Percentiles rank a stretch among this genome's conserved stretches.
Conservation (phyloP, 2,329 filamentous ascomycete species). For the Esteya vermicola region DNA sequence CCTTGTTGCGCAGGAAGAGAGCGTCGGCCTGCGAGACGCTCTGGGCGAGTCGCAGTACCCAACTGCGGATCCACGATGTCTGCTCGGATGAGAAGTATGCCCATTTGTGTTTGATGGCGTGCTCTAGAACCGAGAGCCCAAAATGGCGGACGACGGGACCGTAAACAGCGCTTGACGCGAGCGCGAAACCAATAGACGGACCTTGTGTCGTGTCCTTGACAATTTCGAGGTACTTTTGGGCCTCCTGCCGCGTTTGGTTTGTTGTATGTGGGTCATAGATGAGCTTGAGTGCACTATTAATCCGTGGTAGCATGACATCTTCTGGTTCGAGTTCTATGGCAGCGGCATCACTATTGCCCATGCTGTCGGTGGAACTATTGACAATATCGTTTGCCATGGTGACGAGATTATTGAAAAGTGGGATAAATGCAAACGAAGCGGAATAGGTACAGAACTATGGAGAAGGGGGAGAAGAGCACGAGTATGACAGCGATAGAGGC, state of each 20-base stretch:
- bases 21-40: slow-evolving; percentile 59
- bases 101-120: slow-evolving; percentile 78
- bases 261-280: slow-evolving; percentile 72
- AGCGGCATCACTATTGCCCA: slow-evolving; percentile 13
- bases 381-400: slow-evolving; percentile 5
- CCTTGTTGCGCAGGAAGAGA: slow-evolving; percentile 78
- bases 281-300: slow-evolving; percentile 73
- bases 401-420: too few species aligned
- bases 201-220: slow-evolving; percentile 70
- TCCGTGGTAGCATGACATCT: slow-evolving; percentile 40
- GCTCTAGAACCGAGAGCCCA: slow-evolving; percentile 80
- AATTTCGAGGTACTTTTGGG: slow-evolving; percentile 72
- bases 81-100: slow-evolving; percentile 57
- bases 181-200: slow-evolving; percentile 68
- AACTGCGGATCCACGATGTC: slow-evolving; percentile 52
- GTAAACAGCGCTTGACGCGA: slow-evolving; percentile 64
- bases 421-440: too few species aligned
- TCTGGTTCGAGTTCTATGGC: slow-evolving; percentile 6
- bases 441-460: neutral
- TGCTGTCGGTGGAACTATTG: slow-evolving; percentile 12
- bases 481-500: too few species aligned
- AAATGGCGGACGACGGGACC: slow-evolving; percentile 81
- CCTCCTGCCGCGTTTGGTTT: slow-evolving; percentile 70
- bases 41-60: slow-evolving; percentile 67
- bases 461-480: too few species aligned